phyloP scores from a whole-genome alignment of 257 asterid species.

The Nicotiana undulata region DNA sequence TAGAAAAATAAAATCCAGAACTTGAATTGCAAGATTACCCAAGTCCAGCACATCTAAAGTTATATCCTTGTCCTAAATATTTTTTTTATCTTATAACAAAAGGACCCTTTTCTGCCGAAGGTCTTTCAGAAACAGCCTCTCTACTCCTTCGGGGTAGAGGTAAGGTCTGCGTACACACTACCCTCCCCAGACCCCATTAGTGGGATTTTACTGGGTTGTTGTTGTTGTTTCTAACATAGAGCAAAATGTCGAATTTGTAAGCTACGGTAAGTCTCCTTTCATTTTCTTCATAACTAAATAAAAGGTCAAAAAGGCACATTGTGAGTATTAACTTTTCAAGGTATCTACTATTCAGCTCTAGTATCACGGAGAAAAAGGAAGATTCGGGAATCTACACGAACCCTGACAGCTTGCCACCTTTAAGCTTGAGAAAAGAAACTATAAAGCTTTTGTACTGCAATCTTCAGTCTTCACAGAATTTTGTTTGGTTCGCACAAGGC shows the following conservation, averaged over 20 bases:
- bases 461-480: neutral
- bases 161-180: no score
- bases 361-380: neutral
- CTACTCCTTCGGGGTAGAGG: no score
- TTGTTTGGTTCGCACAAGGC: neutral
- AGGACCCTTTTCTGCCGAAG: no score
- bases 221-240: neutral
- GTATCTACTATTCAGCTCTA: neutral
- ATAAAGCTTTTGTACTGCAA: neutral
- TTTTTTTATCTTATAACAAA: no score
- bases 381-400: neutral
- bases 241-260: neutral
- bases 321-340: neutral
- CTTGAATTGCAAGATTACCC: neutral
- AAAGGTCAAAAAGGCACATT: neutral
- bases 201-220: no score
- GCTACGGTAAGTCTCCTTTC: neutral
- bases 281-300: neutral
- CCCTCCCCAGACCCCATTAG: no score
- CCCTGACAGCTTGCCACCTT: neutral
- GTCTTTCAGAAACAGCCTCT: no score
- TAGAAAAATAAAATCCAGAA: neutral
- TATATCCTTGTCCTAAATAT: neutral
- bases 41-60: neutral
- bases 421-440: neutral